A percentile compares a stretch with the other conserved stretches of the same genome.
phyloP scores from a whole-genome alignment of 2,329 filamentous ascomycete species.

The Trichothecium sympodiale region DNA sequence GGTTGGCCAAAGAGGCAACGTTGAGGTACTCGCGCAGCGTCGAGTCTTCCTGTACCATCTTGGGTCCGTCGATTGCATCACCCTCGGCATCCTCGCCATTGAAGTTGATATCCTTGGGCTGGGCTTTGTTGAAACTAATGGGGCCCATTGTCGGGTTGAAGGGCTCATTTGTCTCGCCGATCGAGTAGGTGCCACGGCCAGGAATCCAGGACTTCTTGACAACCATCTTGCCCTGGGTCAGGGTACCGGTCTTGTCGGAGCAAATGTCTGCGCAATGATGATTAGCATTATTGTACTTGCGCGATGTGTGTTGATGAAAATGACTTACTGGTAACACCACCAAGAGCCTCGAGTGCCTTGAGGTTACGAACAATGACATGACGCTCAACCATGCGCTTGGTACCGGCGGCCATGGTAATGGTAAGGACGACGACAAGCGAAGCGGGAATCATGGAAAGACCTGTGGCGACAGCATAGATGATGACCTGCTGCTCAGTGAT shows the following conservation, averaged over 20 bases:
- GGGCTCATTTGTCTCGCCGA: slow-evolving; percentile 43
- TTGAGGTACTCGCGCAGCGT: slow-evolving; percentile 42
- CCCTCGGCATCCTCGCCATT: slow-evolving; percentile 16
- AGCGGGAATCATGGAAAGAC: slow-evolving; percentile 40
- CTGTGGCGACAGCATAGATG: slow-evolving; percentile 37
- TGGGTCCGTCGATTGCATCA: slow-evolving; percentile 13
- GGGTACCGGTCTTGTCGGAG: slow-evolving; percentile 47
- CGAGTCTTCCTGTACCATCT: slow-evolving; percentile 24
- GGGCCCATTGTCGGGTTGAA: slow-evolving; percentile 45
- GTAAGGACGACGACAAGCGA: slow-evolving; percentile 41
- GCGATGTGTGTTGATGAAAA: not conserved
- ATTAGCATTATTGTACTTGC: not conserved
- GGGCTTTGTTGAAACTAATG: slow-evolving; percentile 25
- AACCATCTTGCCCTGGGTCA: slow-evolving; percentile 55
- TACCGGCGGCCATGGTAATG: slow-evolving; percentile 46
- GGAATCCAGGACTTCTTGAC: slow-evolving; percentile 49
- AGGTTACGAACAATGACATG: slow-evolving; percentile 43
- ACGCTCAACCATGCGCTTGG: slow-evolving; percentile 39
- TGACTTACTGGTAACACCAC: slow-evolving; percentile 37
- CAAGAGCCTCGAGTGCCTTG: slow-evolving; percentile 44
- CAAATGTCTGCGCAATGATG: slow-evolving; percentile 26
- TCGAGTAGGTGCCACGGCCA: slow-evolving; percentile 42
- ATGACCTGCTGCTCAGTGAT: slow-evolving; percentile 46
- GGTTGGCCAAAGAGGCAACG: slow-evolving; percentile 46
- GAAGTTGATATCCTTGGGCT: slow-evolving; percentile 28